Conservation (phyloP, 2,329 filamentous ascomycete species). For the Lecanicillium sp. region DNA sequence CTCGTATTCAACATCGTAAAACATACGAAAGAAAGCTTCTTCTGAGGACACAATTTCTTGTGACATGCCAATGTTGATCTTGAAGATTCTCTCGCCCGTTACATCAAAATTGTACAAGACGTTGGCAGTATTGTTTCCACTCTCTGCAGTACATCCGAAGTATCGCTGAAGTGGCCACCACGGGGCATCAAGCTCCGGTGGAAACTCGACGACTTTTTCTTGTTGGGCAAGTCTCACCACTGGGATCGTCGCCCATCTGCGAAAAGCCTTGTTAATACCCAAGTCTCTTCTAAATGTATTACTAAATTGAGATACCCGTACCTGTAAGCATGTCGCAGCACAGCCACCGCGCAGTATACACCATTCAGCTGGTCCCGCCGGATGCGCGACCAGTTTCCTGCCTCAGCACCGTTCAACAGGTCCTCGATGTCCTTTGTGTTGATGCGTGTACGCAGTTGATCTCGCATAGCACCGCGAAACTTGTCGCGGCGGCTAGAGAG, state of each 20-base stretch:
- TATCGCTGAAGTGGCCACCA: slow-evolving; percentile 22
- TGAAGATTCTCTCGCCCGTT: slow-evolving; percentile 17
- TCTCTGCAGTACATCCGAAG: slow-evolving; percentile 21
- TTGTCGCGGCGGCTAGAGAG: slow-evolving; percentile 14
- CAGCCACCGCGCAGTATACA: slow-evolving; percentile 23
- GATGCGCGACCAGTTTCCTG: slow-evolving; percentile 18
- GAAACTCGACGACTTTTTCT: slow-evolving; percentile 21
- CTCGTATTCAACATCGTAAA: slow-evolving; percentile 19
- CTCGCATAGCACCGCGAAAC: slow-evolving; percentile 14
- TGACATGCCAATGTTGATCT: slow-evolving; percentile 23
- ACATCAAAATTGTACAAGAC: slow-evolving; percentile 23
- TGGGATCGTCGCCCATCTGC: slow-evolving; percentile 25
- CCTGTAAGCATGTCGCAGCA: slow-evolving; percentile 22
- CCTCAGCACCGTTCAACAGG: slow-evolving; percentile 15
- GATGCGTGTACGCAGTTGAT: slow-evolving; percentile 16
- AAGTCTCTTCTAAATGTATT: background rate
- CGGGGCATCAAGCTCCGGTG: slow-evolving; percentile 19
- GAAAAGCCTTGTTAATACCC: background rate
- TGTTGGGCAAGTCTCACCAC: slow-evolving; percentile 24
- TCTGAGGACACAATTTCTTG: slow-evolving; percentile 18
- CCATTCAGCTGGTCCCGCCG: slow-evolving; percentile 23
- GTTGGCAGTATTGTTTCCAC: slow-evolving; percentile 24
- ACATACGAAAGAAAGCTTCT: slow-evolving; percentile 22
- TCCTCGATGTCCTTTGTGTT: slow-evolving; percentile 14
- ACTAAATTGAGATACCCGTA: background rate